These are phyloP conservation scores for Sporisorium scitamineum DNA, from an alignment of 1,284 basidiomycete genomes.

Conservation along the genomic window DNA sequence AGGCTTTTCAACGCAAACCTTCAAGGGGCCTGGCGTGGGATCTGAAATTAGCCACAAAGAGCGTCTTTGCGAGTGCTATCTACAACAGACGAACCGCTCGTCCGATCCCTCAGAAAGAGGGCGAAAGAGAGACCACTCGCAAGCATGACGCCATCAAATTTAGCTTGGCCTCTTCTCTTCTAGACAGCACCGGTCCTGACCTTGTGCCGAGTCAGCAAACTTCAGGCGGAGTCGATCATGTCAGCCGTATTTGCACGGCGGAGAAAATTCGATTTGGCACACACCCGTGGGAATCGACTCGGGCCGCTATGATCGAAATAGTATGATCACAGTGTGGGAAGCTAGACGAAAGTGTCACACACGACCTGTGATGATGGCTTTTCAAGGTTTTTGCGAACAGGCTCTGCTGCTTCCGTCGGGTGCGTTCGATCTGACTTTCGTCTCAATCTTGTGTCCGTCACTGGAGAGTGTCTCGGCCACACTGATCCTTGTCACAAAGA, in stretches of 20 bases:
- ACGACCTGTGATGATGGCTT: not conserved
- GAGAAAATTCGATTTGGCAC: not conserved
- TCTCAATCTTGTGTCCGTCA: not conserved
- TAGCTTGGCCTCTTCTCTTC: not conserved
- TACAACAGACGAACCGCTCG: not conserved
- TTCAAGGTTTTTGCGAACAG: not conserved
- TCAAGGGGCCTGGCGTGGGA: not conserved
- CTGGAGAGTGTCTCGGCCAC: not conserved
- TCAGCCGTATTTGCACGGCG: not conserved
- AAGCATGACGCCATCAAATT: not conserved
- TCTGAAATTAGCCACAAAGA: not conserved
- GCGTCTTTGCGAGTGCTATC: not conserved
- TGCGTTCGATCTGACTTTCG: not conserved
- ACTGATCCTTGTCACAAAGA: not conserved
- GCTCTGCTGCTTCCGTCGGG: slow-evolving; percentile 1
- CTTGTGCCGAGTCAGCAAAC: not conserved
- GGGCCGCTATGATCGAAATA: not conserved
- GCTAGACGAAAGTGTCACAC: not conserved
- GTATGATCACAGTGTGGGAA: not conserved
- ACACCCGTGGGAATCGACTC: not conserved
- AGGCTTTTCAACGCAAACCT: not conserved
- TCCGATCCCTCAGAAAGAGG: not conserved
- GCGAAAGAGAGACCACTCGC: not conserved
- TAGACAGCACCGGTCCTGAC: not conserved
- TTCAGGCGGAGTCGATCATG: not conserved